Conservation (phyloP, 148 eudicot species). For the Vaccinium myrtillus region DNA sequence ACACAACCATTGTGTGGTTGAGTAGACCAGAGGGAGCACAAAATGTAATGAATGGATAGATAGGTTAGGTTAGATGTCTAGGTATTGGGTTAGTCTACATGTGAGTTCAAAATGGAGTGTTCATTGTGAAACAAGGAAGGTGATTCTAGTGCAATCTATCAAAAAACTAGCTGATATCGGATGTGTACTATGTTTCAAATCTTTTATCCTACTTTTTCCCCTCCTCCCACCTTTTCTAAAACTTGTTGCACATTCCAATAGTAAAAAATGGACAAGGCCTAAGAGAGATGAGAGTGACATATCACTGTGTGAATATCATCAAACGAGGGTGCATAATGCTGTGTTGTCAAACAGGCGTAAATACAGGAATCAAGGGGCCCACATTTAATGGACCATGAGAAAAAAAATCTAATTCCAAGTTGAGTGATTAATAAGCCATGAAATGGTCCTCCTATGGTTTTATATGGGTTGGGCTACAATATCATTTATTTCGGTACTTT, state of each 20-base stretch:
- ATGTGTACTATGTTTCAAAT: neutral
- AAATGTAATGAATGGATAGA: constrained; percentile 10
- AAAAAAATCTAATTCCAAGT: constrained; percentile 12
- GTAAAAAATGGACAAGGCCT: constrained; percentile 19
- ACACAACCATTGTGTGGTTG: constrained; percentile 30
- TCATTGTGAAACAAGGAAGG: neutral
- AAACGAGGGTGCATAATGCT: constrained; percentile 24
- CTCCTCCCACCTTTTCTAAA: too few species aligned
- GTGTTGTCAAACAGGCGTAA: constrained; percentile 24
- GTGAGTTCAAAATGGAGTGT: constrained; percentile 3
- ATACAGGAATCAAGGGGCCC: constrained; percentile 17
- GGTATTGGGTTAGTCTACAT: constrained; percentile 4
- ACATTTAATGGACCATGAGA: constrained; percentile 22
- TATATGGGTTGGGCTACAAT: neutral
- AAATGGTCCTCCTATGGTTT: constrained; percentile 22
- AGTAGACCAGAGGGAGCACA: constrained; percentile 27
- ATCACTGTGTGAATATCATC: constrained; percentile 21
- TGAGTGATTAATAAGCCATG: constrained; percentile 17
- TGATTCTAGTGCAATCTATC: constrained; percentile 1
- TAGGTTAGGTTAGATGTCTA: constrained; percentile 7
- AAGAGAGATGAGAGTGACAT: constrained; percentile 29
- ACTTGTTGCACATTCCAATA: constrained; percentile 11
- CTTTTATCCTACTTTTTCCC: neutral
- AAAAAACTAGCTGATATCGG: constrained; percentile 8
- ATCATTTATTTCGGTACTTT: neutral